Base-by-base conservation (phyloP, 2,329 filamentous ascomycete species). In the Seiridium unicorne region DNA sequence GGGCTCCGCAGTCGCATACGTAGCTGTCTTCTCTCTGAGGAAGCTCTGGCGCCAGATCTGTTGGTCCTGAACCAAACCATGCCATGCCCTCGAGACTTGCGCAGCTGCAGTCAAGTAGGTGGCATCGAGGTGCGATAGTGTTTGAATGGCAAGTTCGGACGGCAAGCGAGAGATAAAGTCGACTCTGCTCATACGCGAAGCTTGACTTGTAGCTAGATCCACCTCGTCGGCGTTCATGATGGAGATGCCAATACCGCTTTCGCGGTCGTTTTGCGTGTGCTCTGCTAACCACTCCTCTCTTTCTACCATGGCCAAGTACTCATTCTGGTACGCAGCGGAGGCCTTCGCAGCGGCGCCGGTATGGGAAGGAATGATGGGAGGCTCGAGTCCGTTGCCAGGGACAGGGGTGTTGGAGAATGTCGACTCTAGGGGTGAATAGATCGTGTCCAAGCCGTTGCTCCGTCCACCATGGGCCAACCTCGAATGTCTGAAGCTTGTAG, bases 21-120 rank as follows among this genome's bases (percentile, higher is more conserved):
- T 87, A 35, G 72, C 72, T 0, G 85, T 84, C 70, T 85, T 88
- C 67, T 87, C 84, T 13, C 85, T 77, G 38, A 88, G 72, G 67
- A 88, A 89, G 1, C 84, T 86, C 66, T 87, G 82, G 13, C 85
- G 79, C 86, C 86, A 89, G 51, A 89, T 79, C 67, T 88, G 83
- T 65, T 83, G 82, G 63, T 84, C 84, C 35, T 72, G 68, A 3
- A 80, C 73, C 1, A 82, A 70, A 10, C 69, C 60, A 44, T 76
- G 69, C 86, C 86, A 89, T 4, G 65, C 64, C 35, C 68, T 76
- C 10, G 79, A 87, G 2, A 88, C 86, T 31, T 72, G 68, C 51
- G 78, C 77, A 1, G 81, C 81, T 9, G 76, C 78, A 8, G 75
- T 73, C 10, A 89, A 75, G 1, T 81, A 79, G 2, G 76, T 61